These are phyloP conservation scores for Diphasiastrum complanatum DNA, from an alignment of 83 land plant genomes.

Conservation along the genomic window DNA sequence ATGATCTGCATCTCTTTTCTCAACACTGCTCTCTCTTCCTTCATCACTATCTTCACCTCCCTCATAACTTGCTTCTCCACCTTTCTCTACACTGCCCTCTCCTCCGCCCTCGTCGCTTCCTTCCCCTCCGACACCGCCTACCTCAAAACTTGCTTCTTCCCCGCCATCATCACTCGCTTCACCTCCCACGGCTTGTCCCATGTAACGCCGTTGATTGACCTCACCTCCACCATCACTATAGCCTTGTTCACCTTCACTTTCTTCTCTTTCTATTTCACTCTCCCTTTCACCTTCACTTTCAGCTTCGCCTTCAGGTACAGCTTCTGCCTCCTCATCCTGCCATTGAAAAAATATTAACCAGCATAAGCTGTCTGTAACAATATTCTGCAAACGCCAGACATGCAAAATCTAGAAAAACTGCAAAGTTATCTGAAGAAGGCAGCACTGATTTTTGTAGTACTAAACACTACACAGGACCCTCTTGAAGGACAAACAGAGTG, in stretches of 20 bases:
- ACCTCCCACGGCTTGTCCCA: neutral
- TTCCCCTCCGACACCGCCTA: conserved; percentile 66
- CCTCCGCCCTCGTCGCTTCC: conserved; percentile 51
- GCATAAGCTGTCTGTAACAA: no score
- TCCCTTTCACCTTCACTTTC: conserved; percentile 70
- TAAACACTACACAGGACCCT: no score
- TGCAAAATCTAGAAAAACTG: no score
- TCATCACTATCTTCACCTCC: neutral
- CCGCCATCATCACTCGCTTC: conserved; percentile 24
- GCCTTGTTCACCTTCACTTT: conserved; percentile 18
- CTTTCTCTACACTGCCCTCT: conserved; percentile 46
- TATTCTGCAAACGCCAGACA: no score
- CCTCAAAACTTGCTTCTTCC: conserved; percentile 59
- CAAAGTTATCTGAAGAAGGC: conserved; percentile 1
- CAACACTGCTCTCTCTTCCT: neutral
- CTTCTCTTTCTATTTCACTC: conserved; percentile 32
- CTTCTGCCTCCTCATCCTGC: conserved; percentile 49
- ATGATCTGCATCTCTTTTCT: conserved; percentile 47
- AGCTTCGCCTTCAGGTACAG: conserved; percentile 54
- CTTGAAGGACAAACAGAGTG: no score
- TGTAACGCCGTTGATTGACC: no score
- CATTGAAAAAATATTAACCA: no score
- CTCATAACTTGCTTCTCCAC: conserved; percentile 6
- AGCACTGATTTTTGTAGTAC: no score
- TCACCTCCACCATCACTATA: conserved; percentile 17